Conservation (phyloP, 345 rosid genomes). For the Heritiera fomes region DNA sequence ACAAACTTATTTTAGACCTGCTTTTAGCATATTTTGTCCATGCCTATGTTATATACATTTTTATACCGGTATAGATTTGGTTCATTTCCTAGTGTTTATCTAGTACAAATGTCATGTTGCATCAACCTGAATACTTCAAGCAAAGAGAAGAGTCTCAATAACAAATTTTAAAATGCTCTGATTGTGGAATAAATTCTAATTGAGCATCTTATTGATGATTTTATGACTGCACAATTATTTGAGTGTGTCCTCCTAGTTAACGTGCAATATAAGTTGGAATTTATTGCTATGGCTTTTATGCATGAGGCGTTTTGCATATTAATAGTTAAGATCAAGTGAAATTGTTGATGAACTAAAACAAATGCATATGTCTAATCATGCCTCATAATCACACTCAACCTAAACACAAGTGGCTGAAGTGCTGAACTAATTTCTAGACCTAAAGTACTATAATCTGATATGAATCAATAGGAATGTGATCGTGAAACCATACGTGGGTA, state of each 20-base stretch:
- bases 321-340: background rate
- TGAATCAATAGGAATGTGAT: background rate
- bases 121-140: background rate
- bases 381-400: background rate
- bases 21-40: background rate
- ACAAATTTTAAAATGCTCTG: background rate
- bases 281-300: background rate
- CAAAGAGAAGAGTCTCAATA: background rate
- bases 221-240: background rate
- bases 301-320: background rate
- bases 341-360: slow-evolving; percentile 9
- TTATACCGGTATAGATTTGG: background rate
- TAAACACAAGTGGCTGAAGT: background rate
- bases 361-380: background rate
- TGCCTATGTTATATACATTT: background rate
- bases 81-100: slow-evolving; percentile 7
- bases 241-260: background rate
- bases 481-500: background rate
- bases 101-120: background rate
- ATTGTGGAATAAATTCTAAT: background rate
- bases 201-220: slow-evolving; percentile 2
- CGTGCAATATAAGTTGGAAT: background rate
- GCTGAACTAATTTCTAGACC: background rate
- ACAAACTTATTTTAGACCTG: background rate
- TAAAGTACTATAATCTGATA: background rate